Evolutionary conservation across 768 basidiomycete genomes (phyloP), one percentile per base, ranked within the genome.

Genomic region (Suillus ampliporus): DNA sequence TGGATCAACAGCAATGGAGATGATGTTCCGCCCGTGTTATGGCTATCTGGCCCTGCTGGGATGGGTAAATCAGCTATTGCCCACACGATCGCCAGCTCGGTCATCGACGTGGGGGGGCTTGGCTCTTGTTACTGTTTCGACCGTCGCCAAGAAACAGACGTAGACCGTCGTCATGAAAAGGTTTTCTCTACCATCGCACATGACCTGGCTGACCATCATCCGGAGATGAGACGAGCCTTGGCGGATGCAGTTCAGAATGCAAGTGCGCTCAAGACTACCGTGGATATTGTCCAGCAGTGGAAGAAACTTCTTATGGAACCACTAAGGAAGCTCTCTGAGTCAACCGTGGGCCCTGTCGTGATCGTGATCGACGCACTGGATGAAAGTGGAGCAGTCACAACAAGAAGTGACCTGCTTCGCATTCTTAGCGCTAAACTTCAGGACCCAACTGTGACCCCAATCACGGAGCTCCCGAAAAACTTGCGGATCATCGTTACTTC

Each of bases 351-450:
- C 8, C 74, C 66, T 46, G 64, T 74, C 14, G 53, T 72, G 19
- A 63, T 72, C 11, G 41, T 74, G 47, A 70, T 74, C 47, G 74
- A 76, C 34, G 74, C 58, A 7, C 43, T 72, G 23, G 68, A 70
- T 38, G 68, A 65, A 50, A 67, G 63, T 35, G 63, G 61, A 6
- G 28, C 51, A 17, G 38, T 19, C 3, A 19, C 35, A 1, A 35
- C 61, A 23, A 65, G 66, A 14, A 51, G 43, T 6, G 26, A 37
- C 5, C 63, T 74, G 41, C 66, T 76, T 11, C 6, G 38, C 5
- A 41, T 62, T 31, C 52, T 66, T 34, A 23, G 60, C 1, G 21
- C 34, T 41, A 28, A 43, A 35, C 10, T 51, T 31, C 50, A 51
- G 23, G 26, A 26, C 47, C 15, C 47, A 1, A 17, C 5, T 31